Evolutionary conservation across 2,329 filamentous ascomycete species (phyloP), one percentile per base, ranked within the genome.

Genomic region (Phaeosphaeriaceae sp.): DNA sequence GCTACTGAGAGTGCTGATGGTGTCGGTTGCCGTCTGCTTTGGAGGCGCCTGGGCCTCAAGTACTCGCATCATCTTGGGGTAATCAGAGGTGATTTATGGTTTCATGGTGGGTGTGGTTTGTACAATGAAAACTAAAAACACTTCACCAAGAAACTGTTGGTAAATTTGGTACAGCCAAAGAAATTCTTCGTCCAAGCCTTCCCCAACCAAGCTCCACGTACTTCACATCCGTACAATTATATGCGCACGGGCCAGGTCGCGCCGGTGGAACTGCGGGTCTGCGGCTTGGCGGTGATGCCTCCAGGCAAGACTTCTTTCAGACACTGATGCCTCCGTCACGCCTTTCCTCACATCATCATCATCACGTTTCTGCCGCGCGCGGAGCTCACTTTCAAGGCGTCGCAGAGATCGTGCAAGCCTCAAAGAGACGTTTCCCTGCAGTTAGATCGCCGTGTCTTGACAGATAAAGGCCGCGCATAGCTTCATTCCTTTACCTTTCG

Each of bases 11-110:
- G 92, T 89, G 54, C 87, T 89, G 73, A 99, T 99, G 34, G 94
- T 97, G 71, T 96, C 92, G 69, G 90, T 88, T 63, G 93, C 94
- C 67, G 91, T 96, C 82, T 99, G 94, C 81, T 95, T 94, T 71
- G 92, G 91, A 64, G 94, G 94, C 68, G 91, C 89, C 76, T 88
- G 83, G 64, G 82, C 82, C 72, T 85, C 82, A 64, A 86, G 81
- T 66, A 85, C 84, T 26, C 75, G 77, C 61, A 82, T 75, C 66
- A 80, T 80, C 38, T 57, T 71, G 47, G 42, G 37, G 30, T 48
- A 30, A 35, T 34, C 30, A 18, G 17, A 36, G n/a, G 32, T 12
- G 15, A 50, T 39, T 43, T 63, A 70, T 41, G 50, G 40, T 41
- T 47, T 50, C 65, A 67, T 66, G 49, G 48, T 40, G 42, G 42